phyloP scores from a whole-genome alignment of 768 basidiomycete genomes.

The Tricholoma sp. region DNA sequence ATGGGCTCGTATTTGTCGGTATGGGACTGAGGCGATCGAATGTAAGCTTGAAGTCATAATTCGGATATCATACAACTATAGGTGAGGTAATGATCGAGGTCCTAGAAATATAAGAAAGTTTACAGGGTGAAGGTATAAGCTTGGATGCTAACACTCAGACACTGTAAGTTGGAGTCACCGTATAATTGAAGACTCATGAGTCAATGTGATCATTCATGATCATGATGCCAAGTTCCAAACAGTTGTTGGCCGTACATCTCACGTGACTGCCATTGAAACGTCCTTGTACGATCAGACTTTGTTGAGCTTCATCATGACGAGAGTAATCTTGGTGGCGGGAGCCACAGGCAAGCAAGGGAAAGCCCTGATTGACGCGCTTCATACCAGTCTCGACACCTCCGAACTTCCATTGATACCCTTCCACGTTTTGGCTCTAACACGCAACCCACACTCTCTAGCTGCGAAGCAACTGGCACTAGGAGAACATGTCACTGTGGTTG shows the following conservation, averaged over 20 bases:
- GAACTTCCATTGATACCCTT: constrained; percentile 21
- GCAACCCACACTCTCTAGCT: constrained; percentile 23
- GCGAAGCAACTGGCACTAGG: constrained; percentile 20
- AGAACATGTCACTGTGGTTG: constrained; percentile 26
- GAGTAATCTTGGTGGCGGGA: constrained; percentile 28
- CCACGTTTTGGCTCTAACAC: constrained; percentile 33
- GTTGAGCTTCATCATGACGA: constrained; percentile 1
- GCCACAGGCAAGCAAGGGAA: constrained; percentile 35
- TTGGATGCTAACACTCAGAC: too few relatives aligned
- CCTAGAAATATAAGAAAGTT: too few relatives aligned
- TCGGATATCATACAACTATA: too few relatives aligned
- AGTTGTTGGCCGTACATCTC: too few relatives aligned
- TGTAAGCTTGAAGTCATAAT: not conserved
- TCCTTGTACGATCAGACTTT: too few relatives aligned
- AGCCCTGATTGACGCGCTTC: constrained; percentile 26
- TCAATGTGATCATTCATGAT: too few relatives aligned
- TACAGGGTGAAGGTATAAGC: too few relatives aligned
- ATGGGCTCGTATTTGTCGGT: constrained; percentile 13
- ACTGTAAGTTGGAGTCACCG: too few relatives aligned
- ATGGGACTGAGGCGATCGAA: not conserved
- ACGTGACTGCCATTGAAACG: too few relatives aligned
- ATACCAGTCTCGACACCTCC: constrained; percentile 4
- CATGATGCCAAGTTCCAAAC: too few relatives aligned
- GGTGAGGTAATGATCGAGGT: too few relatives aligned
- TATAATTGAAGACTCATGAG: too few relatives aligned